Conservation (phyloP, 2,329 filamentous ascomycete species). For the Chaetomiaceae sp. region DNA sequence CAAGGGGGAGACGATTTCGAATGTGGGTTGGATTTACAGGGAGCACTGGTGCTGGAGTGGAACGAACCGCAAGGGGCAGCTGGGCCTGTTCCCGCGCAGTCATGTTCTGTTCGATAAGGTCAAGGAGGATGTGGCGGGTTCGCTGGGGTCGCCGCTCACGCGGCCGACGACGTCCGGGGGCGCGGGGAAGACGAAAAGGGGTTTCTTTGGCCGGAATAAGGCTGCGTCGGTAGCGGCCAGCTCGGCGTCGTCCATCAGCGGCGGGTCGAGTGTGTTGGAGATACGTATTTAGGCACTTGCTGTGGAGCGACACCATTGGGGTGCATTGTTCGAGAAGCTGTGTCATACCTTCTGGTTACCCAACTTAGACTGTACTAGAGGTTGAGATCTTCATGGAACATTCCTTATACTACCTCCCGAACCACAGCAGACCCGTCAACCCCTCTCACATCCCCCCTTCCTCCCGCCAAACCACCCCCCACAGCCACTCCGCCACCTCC, state of each 20-base stretch:
- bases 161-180: background rate
- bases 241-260: background rate
- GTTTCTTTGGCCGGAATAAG: background rate
- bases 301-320: too few relatives aligned
- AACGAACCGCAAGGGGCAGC: background rate
- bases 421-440: too few relatives aligned
- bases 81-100: background rate
- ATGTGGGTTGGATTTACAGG: background rate
- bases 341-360: too few relatives aligned
- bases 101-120: background rate
- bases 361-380: too few relatives aligned
- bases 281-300: background rate
- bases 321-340: too few relatives aligned
- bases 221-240: background rate
- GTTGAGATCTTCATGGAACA: too few relatives aligned
- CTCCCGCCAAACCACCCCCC: slow-evolving; percentile 19
- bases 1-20: background rate
- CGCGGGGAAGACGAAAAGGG: background rate
- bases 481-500: slow-evolving; percentile 25
- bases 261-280: background rate
- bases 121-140: background rate
- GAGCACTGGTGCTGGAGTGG: slow-evolving; percentile 1
- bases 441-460: too few relatives aligned
- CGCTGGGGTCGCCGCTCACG: background rate
- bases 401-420: too few relatives aligned